phyloP scores from a whole-genome alignment of 768 basidiomycete species.

The Termitomyces sp. region DNA sequence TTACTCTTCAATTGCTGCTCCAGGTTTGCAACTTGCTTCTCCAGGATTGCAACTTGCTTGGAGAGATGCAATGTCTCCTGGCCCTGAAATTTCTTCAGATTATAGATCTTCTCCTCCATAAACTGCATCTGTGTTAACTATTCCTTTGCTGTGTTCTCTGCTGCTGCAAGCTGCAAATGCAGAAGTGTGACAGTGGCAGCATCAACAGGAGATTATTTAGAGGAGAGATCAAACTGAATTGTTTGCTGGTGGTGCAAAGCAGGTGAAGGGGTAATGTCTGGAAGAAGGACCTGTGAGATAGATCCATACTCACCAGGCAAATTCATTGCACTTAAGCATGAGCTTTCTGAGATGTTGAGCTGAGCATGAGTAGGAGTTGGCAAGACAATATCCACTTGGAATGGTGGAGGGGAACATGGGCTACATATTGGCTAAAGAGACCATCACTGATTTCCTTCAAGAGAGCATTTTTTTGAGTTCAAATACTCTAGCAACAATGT shows the following conservation, averaged over 20 bases:
- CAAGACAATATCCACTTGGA: slow-evolving; percentile 55
- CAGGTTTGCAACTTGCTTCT: too few species aligned
- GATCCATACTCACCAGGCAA: slow-evolving; percentile 74
- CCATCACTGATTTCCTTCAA: too few species aligned
- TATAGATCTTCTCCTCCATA: slow-evolving; percentile 66
- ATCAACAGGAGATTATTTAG: slow-evolving; percentile 37
- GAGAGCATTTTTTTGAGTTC: too few species aligned
- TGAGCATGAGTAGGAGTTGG: slow-evolving; percentile 46
- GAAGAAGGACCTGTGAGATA: slow-evolving; percentile 77
- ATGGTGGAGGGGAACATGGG: slow-evolving; percentile 69
- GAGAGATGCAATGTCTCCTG: slow-evolving; percentile 60
- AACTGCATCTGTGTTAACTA: slow-evolving; percentile 54
- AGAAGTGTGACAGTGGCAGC: slow-evolving; percentile 59
- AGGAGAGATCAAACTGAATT: slow-evolving; percentile 23
- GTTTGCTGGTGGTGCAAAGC: slow-evolving; percentile 40
- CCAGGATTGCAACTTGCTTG: slow-evolving; percentile 55
- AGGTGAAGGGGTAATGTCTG: slow-evolving; percentile 78
- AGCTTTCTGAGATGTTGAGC: slow-evolving; percentile 66
- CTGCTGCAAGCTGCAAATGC: slow-evolving; percentile 65
- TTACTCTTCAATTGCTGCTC: slow-evolving; percentile 45
- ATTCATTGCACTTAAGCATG: slow-evolving; percentile 60
- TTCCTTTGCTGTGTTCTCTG: slow-evolving; percentile 62
- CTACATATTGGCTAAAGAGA: too few species aligned
- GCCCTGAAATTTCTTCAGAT: slow-evolving; percentile 50
- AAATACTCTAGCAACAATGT: too few species aligned